Base-by-base conservation (phyloP, 495 filamentous ascomycete species). In the Sabuloglossum arenarium region DNA sequence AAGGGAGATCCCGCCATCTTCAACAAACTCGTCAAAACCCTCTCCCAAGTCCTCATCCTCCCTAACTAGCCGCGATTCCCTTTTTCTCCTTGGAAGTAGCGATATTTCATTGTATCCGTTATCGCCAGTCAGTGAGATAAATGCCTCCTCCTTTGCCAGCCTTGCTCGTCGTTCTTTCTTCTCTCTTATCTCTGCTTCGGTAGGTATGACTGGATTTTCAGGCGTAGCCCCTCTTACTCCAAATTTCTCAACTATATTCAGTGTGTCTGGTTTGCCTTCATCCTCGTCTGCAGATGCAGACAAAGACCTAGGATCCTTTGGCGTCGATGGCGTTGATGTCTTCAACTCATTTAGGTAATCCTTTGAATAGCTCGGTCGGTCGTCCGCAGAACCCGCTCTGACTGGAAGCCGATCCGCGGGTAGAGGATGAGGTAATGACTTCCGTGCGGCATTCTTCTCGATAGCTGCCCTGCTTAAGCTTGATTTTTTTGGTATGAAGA, bases 21-120 rank as follows among this genome's bases (percentile, higher is more conserved):
- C 83, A 16, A 90, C 82, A 60, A 85, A 94, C 57, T 94, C 87
- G 54, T 94, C 89, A 64, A 94, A 95, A 3, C 88, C 88, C 69
- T 98, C 91, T 30, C 81, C 82, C n/a, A 96, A 78, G 63, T 95
- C 86, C 63, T 97, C 91, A 63, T 96, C 90, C 54, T 94, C 88
- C 27, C 75, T 74, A 3, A 86, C 75, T 9, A 96, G 75, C n/a
- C 91, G 74, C 9, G 82, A 84, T 54, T 88, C 80, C 63, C 65
- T 70, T 65, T 59, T 68, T 59, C 70, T 72, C 28, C 72, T 74
- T 51, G 69, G 71, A 2, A 73, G 61, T 9, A 77, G 57, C 6
- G 70, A 64, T 25, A 77, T 63, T 58, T 73, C 65, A 53, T 68
- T 74, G 28, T 72, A 68, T 53, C 54, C 10, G 58, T 62, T 59